Percentiles rank a stretch among this genome's conserved stretches.
Conservation (phyloP, 2,329 filamentous ascomycete genomes). For the Cordyceps tenuipes region DNA sequence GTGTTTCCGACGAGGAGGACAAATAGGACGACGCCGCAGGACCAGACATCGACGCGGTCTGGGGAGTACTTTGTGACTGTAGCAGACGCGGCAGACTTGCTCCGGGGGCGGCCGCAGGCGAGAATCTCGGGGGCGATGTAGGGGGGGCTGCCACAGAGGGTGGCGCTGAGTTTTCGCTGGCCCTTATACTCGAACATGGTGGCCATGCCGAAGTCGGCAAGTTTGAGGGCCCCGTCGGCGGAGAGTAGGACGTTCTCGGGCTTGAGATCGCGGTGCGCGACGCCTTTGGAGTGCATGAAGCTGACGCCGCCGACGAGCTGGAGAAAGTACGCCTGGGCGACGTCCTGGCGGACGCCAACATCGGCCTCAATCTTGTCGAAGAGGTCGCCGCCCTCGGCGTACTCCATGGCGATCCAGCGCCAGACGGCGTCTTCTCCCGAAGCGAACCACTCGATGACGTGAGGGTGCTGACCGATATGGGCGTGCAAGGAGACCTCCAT, state of each 20-base stretch:
- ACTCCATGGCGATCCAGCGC: slow-evolving; percentile 98
- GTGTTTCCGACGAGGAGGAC: slow-evolving; percentile 93
- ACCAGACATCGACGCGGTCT: slow-evolving; percentile 90
- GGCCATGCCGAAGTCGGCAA: slow-evolving; percentile 94
- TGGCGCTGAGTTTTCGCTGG: slow-evolving; percentile 70
- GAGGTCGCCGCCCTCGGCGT: slow-evolving; percentile 87
- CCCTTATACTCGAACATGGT: slow-evolving; percentile 89
- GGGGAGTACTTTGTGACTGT: slow-evolving; percentile 57
- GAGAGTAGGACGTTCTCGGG: slow-evolving; percentile 94
- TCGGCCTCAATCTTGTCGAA: slow-evolving; percentile 99
- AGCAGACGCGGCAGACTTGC: slow-evolving; percentile 40
- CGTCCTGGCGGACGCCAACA: slow-evolving; percentile 85
- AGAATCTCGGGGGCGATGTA: slow-evolving; percentile 95
- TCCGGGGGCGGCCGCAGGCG: slow-evolving; percentile 40
- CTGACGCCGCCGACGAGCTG: slow-evolving; percentile 85
- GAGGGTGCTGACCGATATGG: slow-evolving; percentile 79
- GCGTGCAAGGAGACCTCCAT: slow-evolving; percentile 89
- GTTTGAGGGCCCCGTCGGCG: slow-evolving; percentile 75
- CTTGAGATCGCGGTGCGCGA: slow-evolving; percentile 86
- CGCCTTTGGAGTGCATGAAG: slow-evolving; percentile 93
- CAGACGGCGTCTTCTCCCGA: slow-evolving; percentile 78
- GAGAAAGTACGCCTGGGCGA: slow-evolving; percentile 92
- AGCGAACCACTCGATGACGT: slow-evolving; percentile 89
- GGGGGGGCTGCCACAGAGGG: slow-evolving; percentile 89
- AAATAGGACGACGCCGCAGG: slow-evolving; percentile 94